Evolutionary conservation across 345 rosid species (phyloP), one percentile per base, ranked within the genome.

Genomic region (Syzygium jambos): DNA sequence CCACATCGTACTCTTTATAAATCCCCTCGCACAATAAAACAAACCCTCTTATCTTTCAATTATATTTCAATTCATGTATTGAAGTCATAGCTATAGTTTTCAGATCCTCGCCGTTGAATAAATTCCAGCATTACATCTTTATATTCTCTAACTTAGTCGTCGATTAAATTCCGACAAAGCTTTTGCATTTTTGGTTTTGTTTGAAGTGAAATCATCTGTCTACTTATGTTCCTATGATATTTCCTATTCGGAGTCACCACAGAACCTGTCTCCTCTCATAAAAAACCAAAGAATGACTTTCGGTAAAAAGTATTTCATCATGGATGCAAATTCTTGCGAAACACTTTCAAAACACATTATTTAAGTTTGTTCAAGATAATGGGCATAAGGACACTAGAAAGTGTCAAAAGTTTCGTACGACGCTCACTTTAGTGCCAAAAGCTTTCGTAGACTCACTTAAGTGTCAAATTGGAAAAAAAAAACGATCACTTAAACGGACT

Each of bases 101-200:
- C 15, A 27, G 11, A 59, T 59, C 65, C 30, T 11, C 3, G 0
- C 7, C 12, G 27, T 59, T 4, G 15, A 59, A 11, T 27, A 59
- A 59, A 59, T 59, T 59, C 15, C 0, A 5, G 0, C 27, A 2
- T 25, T 59, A 3, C 27, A 59, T 59, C 0, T 59, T 59, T 59
- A 25, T 25, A 27, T 59, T 14, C 30, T 59, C 5, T 59, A 0
- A 59, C 29, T 59, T 59, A 59, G 7, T 59, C 5, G 65, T 59
- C 0, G 3, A 59, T 59, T 59, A 59, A 10, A 25, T 57, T 57
- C 0, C 6, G 0, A 0, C 7, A 59, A 57, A 57, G 27, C 0
- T 59, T 59, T 59, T 11, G 12, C 27, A n/a, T 15, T 59, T 59
- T 59, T 5, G 11, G 15, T 27, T 27, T 6, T 6, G 2, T 59